Conservation (phyloP, 495 filamentous ascomycete species). For the Aspergillus carlsbadensis region DNA sequence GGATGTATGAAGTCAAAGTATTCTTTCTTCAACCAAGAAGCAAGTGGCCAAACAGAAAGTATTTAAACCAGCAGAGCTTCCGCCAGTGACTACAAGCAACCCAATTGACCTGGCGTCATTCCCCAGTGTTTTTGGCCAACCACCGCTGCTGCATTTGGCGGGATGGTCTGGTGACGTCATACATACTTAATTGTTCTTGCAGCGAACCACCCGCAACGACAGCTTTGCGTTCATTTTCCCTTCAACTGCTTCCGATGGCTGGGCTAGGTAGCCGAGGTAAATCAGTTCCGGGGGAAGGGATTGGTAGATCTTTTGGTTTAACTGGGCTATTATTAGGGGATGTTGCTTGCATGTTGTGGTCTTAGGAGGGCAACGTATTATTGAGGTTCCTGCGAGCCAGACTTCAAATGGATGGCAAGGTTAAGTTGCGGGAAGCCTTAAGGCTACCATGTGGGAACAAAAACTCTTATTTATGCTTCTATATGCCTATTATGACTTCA, state of each 20-base stretch:
- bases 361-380: too few relatives aligned
- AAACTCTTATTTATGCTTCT: too few relatives aligned
- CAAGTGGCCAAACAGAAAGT: neutral
- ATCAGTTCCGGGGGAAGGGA: neutral
- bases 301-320: neutral
- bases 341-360: too few relatives aligned
- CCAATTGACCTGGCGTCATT: neutral
- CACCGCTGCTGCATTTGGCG: neutral
- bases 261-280: neutral
- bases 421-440: too few relatives aligned
- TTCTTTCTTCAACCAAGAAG: too few relatives aligned
- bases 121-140: neutral
- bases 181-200: neutral
- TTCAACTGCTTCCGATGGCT: neutral
- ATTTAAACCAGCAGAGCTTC: neutral
- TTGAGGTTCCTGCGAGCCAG: neutral
- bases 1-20: too few relatives aligned
- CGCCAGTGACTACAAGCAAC: neutral
- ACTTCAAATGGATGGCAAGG: too few relatives aligned
- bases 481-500: too few relatives aligned
- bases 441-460: too few relatives aligned
- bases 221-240: neutral
- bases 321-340: neutral
- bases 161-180: constrained; percentile 15
- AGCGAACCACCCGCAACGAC: too few relatives aligned